Evolutionary conservation across 2,329 filamentous ascomycete species (phyloP).

Genomic region (Calonectria fujianensis): DNA sequence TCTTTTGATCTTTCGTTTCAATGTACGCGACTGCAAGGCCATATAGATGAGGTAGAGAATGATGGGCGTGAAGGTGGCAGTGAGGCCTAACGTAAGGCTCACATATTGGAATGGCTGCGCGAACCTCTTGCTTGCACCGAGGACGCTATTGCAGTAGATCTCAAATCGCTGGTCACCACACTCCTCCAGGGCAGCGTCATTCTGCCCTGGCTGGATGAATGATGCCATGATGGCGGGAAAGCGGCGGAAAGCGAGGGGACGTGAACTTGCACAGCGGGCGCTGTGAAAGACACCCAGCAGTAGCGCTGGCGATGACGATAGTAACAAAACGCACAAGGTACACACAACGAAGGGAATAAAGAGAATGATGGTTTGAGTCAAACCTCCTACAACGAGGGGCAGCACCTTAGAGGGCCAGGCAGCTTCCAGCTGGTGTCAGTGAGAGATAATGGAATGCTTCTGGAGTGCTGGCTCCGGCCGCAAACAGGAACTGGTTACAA

Average conservation of each 20-base stretch:
- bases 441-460: constrained; percentile 22
- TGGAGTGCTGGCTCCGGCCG: constrained; percentile 11
- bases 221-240: constrained; percentile 35
- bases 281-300: constrained; percentile 22
- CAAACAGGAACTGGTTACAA: constrained; percentile 23
- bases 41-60: constrained; percentile 34
- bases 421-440: constrained; percentile 15
- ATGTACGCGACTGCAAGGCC: background rate
- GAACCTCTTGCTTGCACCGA: constrained; percentile 22
- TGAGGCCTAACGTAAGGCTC: constrained; percentile 27
- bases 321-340: background rate
- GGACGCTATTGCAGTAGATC: constrained; percentile 38
- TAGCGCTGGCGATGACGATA: background rate
- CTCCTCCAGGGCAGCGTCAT: constrained; percentile 27
- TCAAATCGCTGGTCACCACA: constrained; percentile 27
- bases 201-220: constrained; percentile 37
- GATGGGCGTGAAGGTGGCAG: constrained; percentile 30
- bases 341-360: constrained; percentile 18
- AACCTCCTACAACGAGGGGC: constrained; percentile 23
- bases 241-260: constrained; percentile 16
- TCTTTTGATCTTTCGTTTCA: constrained; percentile 5
- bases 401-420: constrained; percentile 17
- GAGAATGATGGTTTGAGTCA: constrained; percentile 9
- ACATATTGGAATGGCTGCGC: constrained; percentile 27
- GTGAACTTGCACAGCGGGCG: constrained; percentile 29